These are phyloP conservation scores for Fusarium domesticum DNA, from an alignment of 2,329 filamentous ascomycete species.

Conservation along the genomic window DNA sequence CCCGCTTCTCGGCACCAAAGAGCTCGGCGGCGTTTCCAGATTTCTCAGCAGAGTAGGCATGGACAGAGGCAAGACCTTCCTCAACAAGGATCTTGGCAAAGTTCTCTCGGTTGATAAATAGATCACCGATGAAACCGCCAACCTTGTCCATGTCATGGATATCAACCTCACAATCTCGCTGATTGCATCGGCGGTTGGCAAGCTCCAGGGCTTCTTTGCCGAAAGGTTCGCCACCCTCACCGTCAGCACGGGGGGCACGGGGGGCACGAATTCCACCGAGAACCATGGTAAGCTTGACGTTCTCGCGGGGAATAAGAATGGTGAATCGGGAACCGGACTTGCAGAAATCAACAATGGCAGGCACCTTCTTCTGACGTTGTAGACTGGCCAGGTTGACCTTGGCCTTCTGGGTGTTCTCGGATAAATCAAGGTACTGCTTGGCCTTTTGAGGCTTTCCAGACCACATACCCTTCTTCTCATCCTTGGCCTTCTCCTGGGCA, in stretches of 20 bases:
- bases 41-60: slow-evolving; percentile 94
- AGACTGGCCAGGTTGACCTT: slow-evolving; percentile 89
- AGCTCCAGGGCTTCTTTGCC: slow-evolving; percentile 93
- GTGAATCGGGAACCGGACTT: slow-evolving; percentile 96
- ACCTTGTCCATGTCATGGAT: slow-evolving; percentile 94
- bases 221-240: slow-evolving; percentile 84
- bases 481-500: slow-evolving; percentile 78
- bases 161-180: slow-evolving; percentile 94
- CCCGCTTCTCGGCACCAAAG: slow-evolving; percentile 79
- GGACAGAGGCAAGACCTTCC: slow-evolving; percentile 88
- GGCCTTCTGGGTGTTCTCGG: slow-evolving; percentile 88
- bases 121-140: slow-evolving; percentile 91
- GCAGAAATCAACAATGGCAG: slow-evolving; percentile 93
- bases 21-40: slow-evolving; percentile 85
- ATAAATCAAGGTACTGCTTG: slow-evolving; percentile 83
- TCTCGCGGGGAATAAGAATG: slow-evolving; percentile 85
- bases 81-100: slow-evolving; percentile 92
- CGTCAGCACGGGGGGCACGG: slow-evolving; percentile 71
- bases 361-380: slow-evolving; percentile 86
- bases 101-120: slow-evolving; percentile 93
- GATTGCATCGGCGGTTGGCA: slow-evolving; percentile 81
- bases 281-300: slow-evolving; percentile 91
- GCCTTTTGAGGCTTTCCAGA: slow-evolving; percentile 80
- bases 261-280: slow-evolving; percentile 90
- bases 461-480: slow-evolving; percentile 93